These are phyloP conservation scores for Neurospora sp. DNA, from an alignment of 495 filamentous ascomycete genomes.

Conservation along the genomic window DNA sequence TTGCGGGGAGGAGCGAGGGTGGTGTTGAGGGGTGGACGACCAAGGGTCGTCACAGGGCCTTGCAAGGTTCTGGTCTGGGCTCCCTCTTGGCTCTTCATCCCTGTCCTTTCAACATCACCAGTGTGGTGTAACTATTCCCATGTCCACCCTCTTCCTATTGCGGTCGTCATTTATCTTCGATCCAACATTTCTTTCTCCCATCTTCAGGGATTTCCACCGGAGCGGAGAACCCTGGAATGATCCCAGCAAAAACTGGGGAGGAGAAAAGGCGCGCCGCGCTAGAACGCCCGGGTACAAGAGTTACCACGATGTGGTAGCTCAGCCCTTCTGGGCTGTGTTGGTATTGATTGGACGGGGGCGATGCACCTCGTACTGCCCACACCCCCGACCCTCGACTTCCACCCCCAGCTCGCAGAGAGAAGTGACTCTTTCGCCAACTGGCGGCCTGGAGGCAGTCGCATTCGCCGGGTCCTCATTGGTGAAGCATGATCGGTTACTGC, in stretches of 20 bases:
- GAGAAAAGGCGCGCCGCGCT: not conserved
- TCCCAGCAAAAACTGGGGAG: not conserved
- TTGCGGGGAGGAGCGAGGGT: not conserved
- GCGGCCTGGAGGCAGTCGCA: not conserved
- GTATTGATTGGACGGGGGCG: not conserved
- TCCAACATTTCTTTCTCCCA: not conserved
- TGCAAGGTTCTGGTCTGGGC: not conserved
- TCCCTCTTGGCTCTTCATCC: conserved; percentile 8
- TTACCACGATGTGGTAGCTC: conserved; percentile 4
- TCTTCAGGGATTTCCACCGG: not conserved
- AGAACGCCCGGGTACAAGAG: not conserved
- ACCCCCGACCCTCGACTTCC: not conserved
- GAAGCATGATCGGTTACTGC: not conserved
- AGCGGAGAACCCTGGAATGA: not conserved
- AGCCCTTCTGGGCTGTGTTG: conserved; percentile 8
- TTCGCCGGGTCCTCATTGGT: not conserved
- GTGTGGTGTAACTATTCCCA: not conserved
- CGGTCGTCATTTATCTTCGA: not conserved
- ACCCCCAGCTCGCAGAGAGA: not conserved
- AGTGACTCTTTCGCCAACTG: not conserved
- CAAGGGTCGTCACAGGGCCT: not conserved
- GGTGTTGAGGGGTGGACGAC: not conserved
- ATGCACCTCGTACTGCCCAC: not conserved
- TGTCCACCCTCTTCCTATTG: not conserved
- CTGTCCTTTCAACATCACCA: not conserved